Base-by-base conservation (phyloP, 75 land plant genomes). In the Picea sitchensis region DNA sequence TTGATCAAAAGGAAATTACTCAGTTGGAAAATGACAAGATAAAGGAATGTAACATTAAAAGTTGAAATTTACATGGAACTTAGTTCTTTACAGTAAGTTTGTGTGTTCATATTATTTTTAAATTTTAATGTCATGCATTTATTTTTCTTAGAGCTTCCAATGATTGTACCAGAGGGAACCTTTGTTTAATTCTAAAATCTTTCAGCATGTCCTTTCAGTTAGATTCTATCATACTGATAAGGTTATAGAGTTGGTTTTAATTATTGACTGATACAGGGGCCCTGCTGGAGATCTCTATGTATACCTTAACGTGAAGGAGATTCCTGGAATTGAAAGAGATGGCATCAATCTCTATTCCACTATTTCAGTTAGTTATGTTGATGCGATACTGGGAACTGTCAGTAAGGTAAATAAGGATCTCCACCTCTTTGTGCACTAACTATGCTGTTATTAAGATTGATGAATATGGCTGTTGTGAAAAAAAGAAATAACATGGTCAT, bases 251-350 rank as follows among this genome's bases (percentile, higher is more conserved):
- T 71, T n/a, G 54, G 51, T n/a, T 6, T 44, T 71, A 38, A 20
- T 71, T 71, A 44, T 51, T 77, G 21, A 54, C 64, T 82, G 64
- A 32, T 59, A 75, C 88, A 97, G 99, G 80, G 99, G 96, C 4
- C 98, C 94, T 64, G 80, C 96, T 56, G 99, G 99, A 75, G 99
- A 97, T 86, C 96, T 97, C 79, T 97, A 87, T 87, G 92, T 95
- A n/a, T 91, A 84, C 65, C 90, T 95, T 73, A 90, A 87, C 83
- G 89, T 93, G 65, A 84, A 89, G 88, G 99, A 95, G 84, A 83
- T 95, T 68, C 89, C 89, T 54, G 96, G 90, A 64, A 90, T 97
- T 36, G 84, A 89, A 85, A 91, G 99, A 77, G 99, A 95, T 83
- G 99, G 99, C 65, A 91, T 94, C 73, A 95, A 97, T 76, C 89